A percentile compares a stretch with the other conserved stretches of the same genome.
Evolutionary conservation across 2,329 filamentous ascomycete genomes (phyloP).

Genomic region (Verticillium alfalfae): DNA sequence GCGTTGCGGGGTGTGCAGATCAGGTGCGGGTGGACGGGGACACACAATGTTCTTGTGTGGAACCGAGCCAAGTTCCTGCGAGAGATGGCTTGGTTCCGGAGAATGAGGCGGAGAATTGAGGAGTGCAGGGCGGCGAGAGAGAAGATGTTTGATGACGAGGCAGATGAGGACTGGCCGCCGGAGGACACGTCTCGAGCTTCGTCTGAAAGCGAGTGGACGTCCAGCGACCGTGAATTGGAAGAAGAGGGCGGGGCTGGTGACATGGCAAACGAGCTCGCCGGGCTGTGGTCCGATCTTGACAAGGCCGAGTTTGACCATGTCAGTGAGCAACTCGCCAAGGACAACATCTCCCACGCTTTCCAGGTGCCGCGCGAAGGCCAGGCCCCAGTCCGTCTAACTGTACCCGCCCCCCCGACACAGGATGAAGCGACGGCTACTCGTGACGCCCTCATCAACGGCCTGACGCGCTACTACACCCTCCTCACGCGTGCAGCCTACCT

Average conservation of each 20-base stretch:
- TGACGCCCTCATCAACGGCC: not conserved
- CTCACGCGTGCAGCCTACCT: constrained; percentile 1
- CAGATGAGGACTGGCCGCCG: not conserved
- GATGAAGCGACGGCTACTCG: not conserved
- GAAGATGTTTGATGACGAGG: not conserved
- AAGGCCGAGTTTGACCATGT: not conserved
- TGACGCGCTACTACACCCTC: constrained; percentile 1
- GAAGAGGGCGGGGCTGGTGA: not conserved
- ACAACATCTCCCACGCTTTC: not conserved
- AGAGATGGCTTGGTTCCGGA: not conserved
- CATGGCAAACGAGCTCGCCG: not conserved
- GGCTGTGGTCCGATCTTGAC: not conserved
- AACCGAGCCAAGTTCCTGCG: not conserved
- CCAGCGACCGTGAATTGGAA: not conserved
- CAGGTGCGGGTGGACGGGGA: not conserved
- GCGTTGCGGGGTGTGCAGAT: not conserved
- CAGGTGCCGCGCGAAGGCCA: not conserved
- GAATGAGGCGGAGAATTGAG: not conserved
- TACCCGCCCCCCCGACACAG: not conserved
- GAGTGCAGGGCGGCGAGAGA: not conserved
- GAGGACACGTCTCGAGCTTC: not conserved
- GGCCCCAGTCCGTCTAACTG: not conserved
- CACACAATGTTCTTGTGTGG: not conserved
- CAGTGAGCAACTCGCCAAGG: not conserved
- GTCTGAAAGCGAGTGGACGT: not conserved